Conservation (phyloP, 179 eudicot genomes). For the Heliamphora pulchella region DNA sequence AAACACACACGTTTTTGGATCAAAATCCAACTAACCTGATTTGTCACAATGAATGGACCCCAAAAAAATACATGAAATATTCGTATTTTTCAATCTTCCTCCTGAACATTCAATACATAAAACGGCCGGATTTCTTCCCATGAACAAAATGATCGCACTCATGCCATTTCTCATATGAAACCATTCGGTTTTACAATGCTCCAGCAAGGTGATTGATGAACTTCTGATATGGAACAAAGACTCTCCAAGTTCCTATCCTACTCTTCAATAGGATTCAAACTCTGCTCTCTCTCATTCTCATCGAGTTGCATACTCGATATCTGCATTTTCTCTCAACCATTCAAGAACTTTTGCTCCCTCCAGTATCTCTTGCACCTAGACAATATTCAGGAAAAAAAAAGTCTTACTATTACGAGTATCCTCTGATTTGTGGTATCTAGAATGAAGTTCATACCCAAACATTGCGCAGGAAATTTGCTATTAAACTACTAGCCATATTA, state of each 20-base stretch:
- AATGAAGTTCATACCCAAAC: neutral
- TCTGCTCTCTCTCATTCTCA: constrained; percentile 15
- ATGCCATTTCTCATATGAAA: neutral
- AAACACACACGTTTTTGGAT: no score
- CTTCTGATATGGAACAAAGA: neutral
- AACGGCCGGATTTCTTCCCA: neutral
- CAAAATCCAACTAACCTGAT: no score
- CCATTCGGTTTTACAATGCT: neutral
- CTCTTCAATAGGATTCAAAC: neutral
- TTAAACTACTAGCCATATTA: neutral
- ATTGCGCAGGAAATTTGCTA: neutral
- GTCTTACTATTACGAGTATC: neutral
- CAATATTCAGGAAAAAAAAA: neutral
- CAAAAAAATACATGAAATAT: no score
- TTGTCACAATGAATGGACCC: no score
- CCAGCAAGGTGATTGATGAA: neutral
- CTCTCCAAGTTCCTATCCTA: neutral
- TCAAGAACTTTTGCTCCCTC: constrained; percentile 98
- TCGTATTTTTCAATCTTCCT: neutral
- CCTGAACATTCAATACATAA: neutral
- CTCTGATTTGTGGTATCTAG: neutral
- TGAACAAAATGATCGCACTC: neutral
- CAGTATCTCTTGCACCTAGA: constrained; percentile 76
- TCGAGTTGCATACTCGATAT: constrained; percentile 44
- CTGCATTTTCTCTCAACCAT: constrained; percentile 76